A percentile compares a stretch with the other conserved stretches of the same genome.
These are phyloP conservation scores for Carex scoparia DNA, from an alignment of 176 grass and related monocot species.

Conservation along the genomic window DNA sequence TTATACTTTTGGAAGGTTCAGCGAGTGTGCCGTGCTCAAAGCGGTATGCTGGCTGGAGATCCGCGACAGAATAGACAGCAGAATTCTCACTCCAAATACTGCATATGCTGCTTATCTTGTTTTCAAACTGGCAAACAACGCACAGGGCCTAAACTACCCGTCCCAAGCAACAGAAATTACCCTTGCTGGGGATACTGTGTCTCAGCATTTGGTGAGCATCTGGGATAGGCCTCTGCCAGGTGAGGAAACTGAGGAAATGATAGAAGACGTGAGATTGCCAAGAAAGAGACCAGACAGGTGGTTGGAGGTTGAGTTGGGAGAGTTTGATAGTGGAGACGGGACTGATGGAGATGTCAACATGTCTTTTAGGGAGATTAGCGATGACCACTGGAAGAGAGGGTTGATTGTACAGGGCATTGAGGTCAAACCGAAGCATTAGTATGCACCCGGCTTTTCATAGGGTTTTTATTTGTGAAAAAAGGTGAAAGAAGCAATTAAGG, in stretches of 20 bases:
- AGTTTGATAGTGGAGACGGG: neutral
- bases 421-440: constrained; percentile 39
- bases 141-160: too few relatives aligned
- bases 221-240: too few relatives aligned
- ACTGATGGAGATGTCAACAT: constrained; percentile 33
- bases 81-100: constrained; percentile 33
- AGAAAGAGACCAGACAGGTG: neutral
- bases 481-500: too few relatives aligned
- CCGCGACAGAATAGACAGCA: constrained; percentile 38
- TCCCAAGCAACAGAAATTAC: neutral
- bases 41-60: constrained; percentile 59
- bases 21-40: constrained; percentile 19
- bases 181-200: neutral
- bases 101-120: constrained; percentile 42
- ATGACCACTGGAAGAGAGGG: constrained; percentile 5
- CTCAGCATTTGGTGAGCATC: neutral
- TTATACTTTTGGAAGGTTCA: constrained; percentile 24
- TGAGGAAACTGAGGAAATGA: too few relatives aligned
- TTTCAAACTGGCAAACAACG: constrained; percentile 16
- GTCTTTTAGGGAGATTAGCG: too few relatives aligned
- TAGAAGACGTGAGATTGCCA: too few relatives aligned
- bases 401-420: constrained; percentile 66
- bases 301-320: constrained; percentile 8
- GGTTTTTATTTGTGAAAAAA: too few relatives aligned
- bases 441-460: too few relatives aligned